Conservation (phyloP, 495 filamentous ascomycete species). For the Schizothecium vesticola region DNA sequence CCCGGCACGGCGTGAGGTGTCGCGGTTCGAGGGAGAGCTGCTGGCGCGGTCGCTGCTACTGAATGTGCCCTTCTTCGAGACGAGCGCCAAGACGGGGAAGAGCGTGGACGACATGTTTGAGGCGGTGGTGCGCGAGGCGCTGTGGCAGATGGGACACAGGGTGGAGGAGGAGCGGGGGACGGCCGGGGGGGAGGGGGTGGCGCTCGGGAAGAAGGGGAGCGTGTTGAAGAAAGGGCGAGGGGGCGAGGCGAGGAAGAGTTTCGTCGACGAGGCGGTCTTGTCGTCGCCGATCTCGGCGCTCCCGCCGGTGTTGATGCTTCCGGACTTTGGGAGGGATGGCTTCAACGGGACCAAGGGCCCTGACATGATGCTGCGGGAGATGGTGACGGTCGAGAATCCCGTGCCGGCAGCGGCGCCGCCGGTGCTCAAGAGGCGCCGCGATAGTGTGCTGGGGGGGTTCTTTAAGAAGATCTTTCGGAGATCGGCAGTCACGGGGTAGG, state of each 20-base stretch:
- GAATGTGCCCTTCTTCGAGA: conserved; percentile 20
- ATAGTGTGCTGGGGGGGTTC: conserved; percentile 12
- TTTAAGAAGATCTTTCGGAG: conserved; percentile 14
- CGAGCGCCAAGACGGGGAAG: conserved; percentile 24
- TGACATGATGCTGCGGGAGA: background rate
- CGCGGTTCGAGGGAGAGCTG: conserved; percentile 16
- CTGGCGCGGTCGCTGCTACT: conserved; percentile 15
- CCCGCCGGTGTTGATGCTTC: background rate
- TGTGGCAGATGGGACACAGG: conserved; percentile 14
- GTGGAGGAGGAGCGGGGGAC: background rate
- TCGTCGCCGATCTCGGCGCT: background rate
- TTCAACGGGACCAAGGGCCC: background rate
- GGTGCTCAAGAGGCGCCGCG: background rate
- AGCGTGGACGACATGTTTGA: conserved; percentile 25
- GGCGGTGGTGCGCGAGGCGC: conserved; percentile 19
- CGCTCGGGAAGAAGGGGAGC: background rate
- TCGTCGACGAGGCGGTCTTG: background rate
- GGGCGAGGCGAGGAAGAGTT: background rate
- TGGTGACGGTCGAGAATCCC: background rate
- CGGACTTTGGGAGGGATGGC: background rate
- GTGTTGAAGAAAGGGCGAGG: background rate
- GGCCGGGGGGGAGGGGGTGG: background rate
- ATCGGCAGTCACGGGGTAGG: conserved; percentile 8
- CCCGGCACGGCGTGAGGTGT: conserved; percentile 15
- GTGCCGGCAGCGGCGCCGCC: background rate